phyloP scores from a whole-genome alignment of 768 basidiomycete species.

The Leccinum sublutescens region DNA sequence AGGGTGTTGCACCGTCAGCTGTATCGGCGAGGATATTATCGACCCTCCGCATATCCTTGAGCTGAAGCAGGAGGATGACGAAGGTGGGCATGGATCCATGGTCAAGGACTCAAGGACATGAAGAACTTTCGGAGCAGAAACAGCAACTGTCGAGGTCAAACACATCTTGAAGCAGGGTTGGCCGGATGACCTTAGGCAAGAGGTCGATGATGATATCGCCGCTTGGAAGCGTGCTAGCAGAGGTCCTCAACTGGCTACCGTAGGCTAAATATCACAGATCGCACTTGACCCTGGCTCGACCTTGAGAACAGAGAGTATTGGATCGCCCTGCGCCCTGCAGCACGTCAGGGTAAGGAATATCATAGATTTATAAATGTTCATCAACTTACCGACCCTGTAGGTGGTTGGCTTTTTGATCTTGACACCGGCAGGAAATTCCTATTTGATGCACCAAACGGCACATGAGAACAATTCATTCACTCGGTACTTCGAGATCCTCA shows the following conservation, averaged over 20 bases:
- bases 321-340: constrained; percentile 39
- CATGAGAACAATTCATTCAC: constrained; percentile 52
- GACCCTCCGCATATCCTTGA: constrained; percentile 47
- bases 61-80: constrained; percentile 35
- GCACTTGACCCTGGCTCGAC: constrained; percentile 57
- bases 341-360: constrained; percentile 6
- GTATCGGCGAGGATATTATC: constrained; percentile 61
- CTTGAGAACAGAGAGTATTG: constrained; percentile 56
- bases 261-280: constrained; percentile 36
- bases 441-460: constrained; percentile 52
- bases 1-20: constrained; percentile 57
- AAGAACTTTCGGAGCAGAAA: constrained; percentile 63
- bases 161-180: constrained; percentile 41
- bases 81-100: constrained; percentile 36
- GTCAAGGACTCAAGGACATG: constrained; percentile 61
- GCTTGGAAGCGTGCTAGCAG: constrained; percentile 54
- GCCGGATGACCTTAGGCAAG: constrained; percentile 41
- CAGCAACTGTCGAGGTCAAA: constrained; percentile 48
- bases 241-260: constrained; percentile 58
- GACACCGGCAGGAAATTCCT: constrained; percentile 45
- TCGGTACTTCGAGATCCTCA: constrained; percentile 44
- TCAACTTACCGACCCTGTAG: constrained; percentile 16
- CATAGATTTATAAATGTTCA: neutral
- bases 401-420: constrained; percentile 50
- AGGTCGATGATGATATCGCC: constrained; percentile 39